A percentile compares a stretch with the other conserved stretches of the same genome.
These are phyloP conservation scores for Cadophora gregata DNA, from an alignment of 2,329 filamentous ascomycete species.

Conservation along the genomic window DNA sequence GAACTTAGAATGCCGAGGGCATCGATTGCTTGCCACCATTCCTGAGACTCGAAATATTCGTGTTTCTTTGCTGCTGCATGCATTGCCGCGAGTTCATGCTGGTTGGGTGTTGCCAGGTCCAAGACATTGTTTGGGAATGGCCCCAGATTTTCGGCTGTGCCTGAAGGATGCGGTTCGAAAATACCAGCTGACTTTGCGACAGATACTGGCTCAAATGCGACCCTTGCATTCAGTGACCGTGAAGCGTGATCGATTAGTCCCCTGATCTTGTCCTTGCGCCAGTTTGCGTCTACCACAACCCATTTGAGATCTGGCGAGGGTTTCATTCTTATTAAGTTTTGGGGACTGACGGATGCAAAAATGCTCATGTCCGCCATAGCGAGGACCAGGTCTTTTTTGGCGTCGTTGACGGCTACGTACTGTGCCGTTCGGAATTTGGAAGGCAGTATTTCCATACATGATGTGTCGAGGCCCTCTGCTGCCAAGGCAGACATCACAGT, in stretches of 20 bases:
- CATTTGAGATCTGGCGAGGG: conserved; percentile 55
- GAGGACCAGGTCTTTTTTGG: conserved; percentile 80
- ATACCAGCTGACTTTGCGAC: conserved; percentile 77
- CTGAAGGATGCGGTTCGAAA: conserved; percentile 49
- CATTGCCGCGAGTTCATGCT: conserved; percentile 81
- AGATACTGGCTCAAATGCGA: conserved; percentile 91
- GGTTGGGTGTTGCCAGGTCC: conserved; percentile 82
- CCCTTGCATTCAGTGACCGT: conserved; percentile 58
- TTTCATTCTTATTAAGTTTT: conserved; percentile 42
- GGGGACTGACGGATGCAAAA: conserved; percentile 54
- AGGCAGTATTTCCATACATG: conserved; percentile 55
- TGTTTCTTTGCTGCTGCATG: conserved; percentile 70
- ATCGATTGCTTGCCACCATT: conserved; percentile 84
- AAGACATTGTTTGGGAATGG: conserved; percentile 69
- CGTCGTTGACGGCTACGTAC: conserved; percentile 89
- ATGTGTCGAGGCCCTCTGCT: conserved; percentile 66
- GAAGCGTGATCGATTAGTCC: conserved; percentile 68
- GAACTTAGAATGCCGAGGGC: conserved; percentile 74
- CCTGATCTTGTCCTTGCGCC: conserved; percentile 69
- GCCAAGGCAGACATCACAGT: conserved; percentile 72
- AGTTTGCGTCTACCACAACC: conserved; percentile 88
- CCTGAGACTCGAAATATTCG: conserved; percentile 69
- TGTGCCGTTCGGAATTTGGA: conserved; percentile 73
- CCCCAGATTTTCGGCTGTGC: conserved; percentile 13
- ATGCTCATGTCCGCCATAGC: conserved; percentile 92